These are phyloP conservation scores for Aciculosporium take DNA, from an alignment of 2,329 filamentous ascomycete genomes.

Conservation along the genomic window DNA sequence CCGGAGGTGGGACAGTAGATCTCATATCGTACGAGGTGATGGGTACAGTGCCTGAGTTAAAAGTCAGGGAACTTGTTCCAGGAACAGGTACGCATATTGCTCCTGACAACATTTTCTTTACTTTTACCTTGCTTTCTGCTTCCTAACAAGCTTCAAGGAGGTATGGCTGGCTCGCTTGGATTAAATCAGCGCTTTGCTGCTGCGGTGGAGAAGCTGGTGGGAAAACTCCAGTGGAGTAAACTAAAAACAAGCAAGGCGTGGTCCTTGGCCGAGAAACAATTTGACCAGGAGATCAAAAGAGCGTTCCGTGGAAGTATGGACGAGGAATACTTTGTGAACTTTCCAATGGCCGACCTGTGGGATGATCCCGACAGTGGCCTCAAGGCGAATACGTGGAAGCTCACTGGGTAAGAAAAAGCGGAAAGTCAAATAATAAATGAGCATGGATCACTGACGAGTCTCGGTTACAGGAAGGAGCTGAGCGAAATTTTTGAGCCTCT, in stretches of 20 bases:
- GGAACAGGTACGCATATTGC: constrained; percentile 9
- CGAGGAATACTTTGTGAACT: constrained; percentile 10
- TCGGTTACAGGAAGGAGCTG: not conserved
- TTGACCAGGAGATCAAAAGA: constrained; percentile 11
- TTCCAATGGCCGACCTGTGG: constrained; percentile 9
- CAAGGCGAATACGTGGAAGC: constrained; percentile 8
- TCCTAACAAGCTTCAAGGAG: constrained; percentile 4
- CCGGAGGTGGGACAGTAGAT: constrained; percentile 39
- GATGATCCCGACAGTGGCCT: constrained; percentile 8
- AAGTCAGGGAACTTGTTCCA: constrained; percentile 13
- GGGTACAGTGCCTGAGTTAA: constrained; percentile 5
- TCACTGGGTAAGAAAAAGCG: constrained; percentile 9
- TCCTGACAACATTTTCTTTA: no score
- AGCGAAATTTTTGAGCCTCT: constrained; percentile 9
- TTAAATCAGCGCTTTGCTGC: constrained; percentile 11
- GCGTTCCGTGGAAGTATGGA: constrained; percentile 7
- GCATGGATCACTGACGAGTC: not conserved
- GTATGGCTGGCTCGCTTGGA: constrained; percentile 12
- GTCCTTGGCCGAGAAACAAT: constrained; percentile 7
- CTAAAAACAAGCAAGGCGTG: constrained; percentile 7
- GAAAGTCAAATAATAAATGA: not conserved
- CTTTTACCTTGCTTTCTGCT: no score
- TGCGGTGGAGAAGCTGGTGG: constrained; percentile 9
- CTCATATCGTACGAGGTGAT: constrained; percentile 37
- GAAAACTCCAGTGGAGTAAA: constrained; percentile 6